Percentiles rank a stretch among this genome's conserved stretches.
phyloP scores from a whole-genome alignment of 2,329 filamentous ascomycete species.

The Emmonsia crescens region DNA sequence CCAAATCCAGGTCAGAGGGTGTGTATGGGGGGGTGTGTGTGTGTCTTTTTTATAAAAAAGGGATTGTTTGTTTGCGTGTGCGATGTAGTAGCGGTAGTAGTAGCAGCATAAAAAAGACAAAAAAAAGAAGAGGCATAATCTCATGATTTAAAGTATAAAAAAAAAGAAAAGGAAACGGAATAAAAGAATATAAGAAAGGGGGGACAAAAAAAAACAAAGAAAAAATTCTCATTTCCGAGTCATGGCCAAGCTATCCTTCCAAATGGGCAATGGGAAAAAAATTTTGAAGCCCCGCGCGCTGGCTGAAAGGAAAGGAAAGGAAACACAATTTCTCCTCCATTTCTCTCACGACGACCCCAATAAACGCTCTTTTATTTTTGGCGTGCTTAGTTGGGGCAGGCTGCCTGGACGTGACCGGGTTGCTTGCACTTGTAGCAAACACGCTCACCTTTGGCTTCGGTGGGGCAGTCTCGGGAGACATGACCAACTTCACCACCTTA shows the following conservation, averaged over 20 bases:
- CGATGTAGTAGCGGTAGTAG: not conserved
- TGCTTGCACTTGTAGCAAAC: conserved; percentile 96
- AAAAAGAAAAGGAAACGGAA: not conserved
- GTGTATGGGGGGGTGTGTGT: not conserved
- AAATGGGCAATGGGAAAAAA: not conserved
- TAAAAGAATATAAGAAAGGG: not conserved
- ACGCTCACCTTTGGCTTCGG: conserved; percentile 81
- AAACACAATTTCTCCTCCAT: conserved; percentile 1
- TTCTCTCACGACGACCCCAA: not conserved
- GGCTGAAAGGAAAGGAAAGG: not conserved
- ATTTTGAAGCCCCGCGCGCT: not conserved
- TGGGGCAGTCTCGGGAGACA: conserved; percentile 90
- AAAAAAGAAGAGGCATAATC: conserved; percentile 3
- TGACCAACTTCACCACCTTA: conserved; percentile 78
- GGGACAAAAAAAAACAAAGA: not conserved
- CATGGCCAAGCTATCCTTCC: conserved; percentile 2
- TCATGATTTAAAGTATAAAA: not conserved
- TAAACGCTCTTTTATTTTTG: not conserved
- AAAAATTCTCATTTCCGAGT: not conserved
- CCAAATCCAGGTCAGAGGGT: not conserved
- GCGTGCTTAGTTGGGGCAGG: conserved; percentile 69
- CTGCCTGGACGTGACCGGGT: conserved; percentile 82
- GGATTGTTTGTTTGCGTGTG: not conserved
- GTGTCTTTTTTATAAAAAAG: not conserved
- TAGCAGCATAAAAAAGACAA: not conserved